phyloP scores from a whole-genome alignment of 345 rosid genomes.

The Salix brachista region DNA sequence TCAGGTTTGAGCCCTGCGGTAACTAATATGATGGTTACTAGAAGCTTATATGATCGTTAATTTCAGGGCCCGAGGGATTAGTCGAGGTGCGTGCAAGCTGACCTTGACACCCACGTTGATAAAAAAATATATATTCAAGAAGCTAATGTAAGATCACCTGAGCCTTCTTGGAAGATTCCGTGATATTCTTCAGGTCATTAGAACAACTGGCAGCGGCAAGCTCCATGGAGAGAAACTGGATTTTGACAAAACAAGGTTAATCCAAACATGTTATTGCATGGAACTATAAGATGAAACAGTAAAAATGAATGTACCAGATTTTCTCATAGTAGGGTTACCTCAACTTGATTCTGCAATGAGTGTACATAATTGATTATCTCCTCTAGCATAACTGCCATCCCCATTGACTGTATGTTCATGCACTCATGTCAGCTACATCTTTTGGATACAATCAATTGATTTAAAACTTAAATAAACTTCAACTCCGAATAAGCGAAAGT shows the following conservation, averaged over 20 bases:
- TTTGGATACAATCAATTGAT: neutral
- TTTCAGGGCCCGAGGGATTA: too few relatives aligned
- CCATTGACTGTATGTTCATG: constrained; percentile 26
- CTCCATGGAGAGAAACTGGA: constrained; percentile 56
- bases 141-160: constrained; percentile 21
- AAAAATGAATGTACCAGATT: neutral
- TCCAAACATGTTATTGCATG: neutral
- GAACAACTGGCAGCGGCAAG: constrained; percentile 45
- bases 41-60: too few relatives aligned
- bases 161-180: constrained; percentile 19
- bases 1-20: too few relatives aligned
- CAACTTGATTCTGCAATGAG: constrained; percentile 35
- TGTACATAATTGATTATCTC: constrained; percentile 34
- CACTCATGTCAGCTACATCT: neutral
- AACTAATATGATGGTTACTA: too few relatives aligned
- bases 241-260: constrained; percentile 1
- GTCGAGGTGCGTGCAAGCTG: too few relatives aligned
- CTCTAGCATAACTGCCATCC: constrained; percentile 34
- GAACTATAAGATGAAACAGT: neutral
- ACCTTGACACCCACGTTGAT: too few relatives aligned
- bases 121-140: neutral
- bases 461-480: neutral
- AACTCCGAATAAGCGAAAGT: neutral
- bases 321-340: constrained; percentile 9
- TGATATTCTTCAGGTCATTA: constrained; percentile 13